Evolutionary conservation across 176 grass and related monocot species (phyloP).

Genomic region (Avena atlantica): DNA sequence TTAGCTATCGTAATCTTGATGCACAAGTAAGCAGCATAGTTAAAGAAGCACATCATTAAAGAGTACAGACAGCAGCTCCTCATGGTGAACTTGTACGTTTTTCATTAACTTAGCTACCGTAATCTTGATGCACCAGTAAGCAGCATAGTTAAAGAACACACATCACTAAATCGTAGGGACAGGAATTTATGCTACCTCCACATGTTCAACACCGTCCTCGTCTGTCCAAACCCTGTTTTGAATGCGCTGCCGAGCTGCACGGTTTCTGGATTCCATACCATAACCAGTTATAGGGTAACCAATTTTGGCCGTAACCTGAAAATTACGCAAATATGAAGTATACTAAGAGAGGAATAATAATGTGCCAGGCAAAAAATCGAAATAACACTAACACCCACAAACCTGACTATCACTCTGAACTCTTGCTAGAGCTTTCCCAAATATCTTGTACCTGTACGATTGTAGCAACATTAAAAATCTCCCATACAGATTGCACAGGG

Average conservation of each 20-base stretch:
- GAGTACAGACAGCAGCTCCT: background rate
- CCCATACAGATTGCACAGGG: constrained; percentile 14
- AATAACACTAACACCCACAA: background rate
- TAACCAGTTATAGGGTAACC: constrained; percentile 95
- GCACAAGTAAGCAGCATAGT: background rate
- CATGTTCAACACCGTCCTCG: constrained; percentile 89
- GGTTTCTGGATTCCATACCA: constrained; percentile 93
- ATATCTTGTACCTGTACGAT: constrained; percentile 89
- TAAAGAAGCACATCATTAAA: background rate
- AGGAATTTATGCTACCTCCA: constrained; percentile 29
- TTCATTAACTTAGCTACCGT: background rate
- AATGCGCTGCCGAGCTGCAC: constrained; percentile 87
- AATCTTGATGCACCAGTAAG: background rate
- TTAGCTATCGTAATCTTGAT: background rate
- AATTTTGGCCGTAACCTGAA: constrained; percentile 78
- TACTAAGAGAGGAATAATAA: constrained; percentile 22
- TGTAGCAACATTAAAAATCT: constrained; percentile 28
- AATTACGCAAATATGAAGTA: background rate
- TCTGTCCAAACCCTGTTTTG: constrained; percentile 92
- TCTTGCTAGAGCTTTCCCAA: constrained; percentile 92
- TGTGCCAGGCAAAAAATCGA: background rate
- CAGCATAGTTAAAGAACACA: background rate
- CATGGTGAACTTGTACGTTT: too few relatives aligned
- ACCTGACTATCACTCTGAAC: constrained; percentile 96
- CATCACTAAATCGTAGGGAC: background rate